Percentiles rank a stretch among this genome's conserved stretches.
These are phyloP conservation scores for Sapria himalayana DNA, from an alignment of 345 rosid genomes.

Conservation along the genomic window DNA sequence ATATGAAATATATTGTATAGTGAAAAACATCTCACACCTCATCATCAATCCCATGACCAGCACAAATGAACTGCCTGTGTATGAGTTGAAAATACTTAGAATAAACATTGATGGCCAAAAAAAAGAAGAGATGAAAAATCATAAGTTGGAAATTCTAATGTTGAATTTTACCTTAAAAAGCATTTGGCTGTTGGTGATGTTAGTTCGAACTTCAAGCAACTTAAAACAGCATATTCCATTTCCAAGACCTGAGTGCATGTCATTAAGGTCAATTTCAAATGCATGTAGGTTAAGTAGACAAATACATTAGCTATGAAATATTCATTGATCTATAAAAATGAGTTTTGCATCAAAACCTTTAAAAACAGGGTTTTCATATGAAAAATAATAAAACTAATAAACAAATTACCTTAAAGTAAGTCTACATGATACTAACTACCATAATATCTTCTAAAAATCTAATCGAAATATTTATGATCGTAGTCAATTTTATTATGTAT, in stretches of 20 bases:
- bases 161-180: conserved; percentile 42
- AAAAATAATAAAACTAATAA: no score
- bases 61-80: conserved; percentile 67
- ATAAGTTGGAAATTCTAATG: background rate
- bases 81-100: conserved; percentile 7
- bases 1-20: background rate
- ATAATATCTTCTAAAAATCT: no score
- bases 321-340: no score
- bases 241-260: conserved; percentile 40
- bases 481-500: no score
- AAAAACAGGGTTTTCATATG: no score
- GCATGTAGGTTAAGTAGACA: no score
- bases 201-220: conserved; percentile 77
- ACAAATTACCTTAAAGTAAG: no score
- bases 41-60: conserved; percentile 64
- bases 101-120: conserved; percentile 5
- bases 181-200: conserved; percentile 80
- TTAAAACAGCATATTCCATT: conserved; percentile 77
- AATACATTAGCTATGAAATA: no score
- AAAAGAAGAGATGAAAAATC: background rate
- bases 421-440: no score
- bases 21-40: conserved; percentile 8
- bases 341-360: no score
- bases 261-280: no score
- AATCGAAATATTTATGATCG: no score